These are phyloP conservation scores for Pichia occidentalis DNA, from an alignment of 805 yeast species.

Conservation along the genomic window DNA sequence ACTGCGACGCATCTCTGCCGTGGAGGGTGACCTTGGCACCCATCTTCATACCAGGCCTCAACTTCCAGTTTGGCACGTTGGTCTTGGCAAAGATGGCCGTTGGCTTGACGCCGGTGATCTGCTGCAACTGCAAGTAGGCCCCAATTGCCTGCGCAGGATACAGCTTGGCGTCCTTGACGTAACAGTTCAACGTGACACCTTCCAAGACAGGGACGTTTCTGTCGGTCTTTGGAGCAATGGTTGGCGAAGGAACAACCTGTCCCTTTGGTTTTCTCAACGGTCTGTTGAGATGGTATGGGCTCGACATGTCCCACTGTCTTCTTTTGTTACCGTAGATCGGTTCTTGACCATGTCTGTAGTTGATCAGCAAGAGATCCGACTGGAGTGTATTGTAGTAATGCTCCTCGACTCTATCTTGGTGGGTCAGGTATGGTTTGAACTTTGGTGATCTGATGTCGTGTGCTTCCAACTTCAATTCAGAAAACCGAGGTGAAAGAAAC, in stretches of 20 bases:
- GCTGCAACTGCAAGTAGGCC: conserved; percentile 76
- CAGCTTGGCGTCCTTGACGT: conserved; percentile 62
- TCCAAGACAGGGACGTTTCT: conserved; percentile 66
- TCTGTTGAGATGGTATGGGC: conserved; percentile 87
- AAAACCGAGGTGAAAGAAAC: conserved; percentile 67
- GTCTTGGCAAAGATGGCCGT: conserved; percentile 63
- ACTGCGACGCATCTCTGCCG: conserved; percentile 82
- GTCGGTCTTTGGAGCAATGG: conserved; percentile 60
- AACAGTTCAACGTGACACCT: conserved; percentile 69
- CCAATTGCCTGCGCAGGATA: conserved; percentile 68
- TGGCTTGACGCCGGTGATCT: conserved; percentile 89
- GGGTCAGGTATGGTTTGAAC: conserved; percentile 66
- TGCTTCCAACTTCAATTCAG: conserved; percentile 57
- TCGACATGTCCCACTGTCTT: conserved; percentile 78
- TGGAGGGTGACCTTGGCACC: conserved; percentile 78
- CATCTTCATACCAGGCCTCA: conserved; percentile 82
- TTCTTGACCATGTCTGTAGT: conserved; percentile 60
- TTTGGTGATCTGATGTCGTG: conserved; percentile 76
- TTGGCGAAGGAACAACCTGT: conserved; percentile 64
- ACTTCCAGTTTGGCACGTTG: conserved; percentile 78
- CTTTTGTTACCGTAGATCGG: conserved; percentile 57
- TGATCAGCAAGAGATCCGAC: conserved; percentile 71
- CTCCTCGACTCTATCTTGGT: conserved; percentile 72
- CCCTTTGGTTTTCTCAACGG: conserved; percentile 72
- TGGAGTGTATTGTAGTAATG: conserved; percentile 69